Evolutionary conservation across 1,284 basidiomycete genomes (phyloP).

Genomic region (Blastosporella zonata): DNA sequence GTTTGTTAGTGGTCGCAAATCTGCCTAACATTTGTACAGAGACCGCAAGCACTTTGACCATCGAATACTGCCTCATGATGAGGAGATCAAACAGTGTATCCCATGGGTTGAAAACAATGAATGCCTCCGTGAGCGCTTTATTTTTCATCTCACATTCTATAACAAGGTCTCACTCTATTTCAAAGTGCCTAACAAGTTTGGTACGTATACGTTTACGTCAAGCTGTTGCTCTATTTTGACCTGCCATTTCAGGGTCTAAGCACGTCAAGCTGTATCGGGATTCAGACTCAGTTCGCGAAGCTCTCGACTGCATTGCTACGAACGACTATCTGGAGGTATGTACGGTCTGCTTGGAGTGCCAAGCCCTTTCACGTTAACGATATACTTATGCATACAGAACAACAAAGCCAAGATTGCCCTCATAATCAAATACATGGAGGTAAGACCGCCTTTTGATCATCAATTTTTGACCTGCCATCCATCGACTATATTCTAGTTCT

Average conservation of each 20-base stretch:
- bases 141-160: neutral
- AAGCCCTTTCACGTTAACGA: neutral
- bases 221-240: neutral
- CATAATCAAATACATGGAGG: slow-evolving; percentile 27
- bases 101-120: slow-evolving; percentile 9
- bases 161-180: neutral
- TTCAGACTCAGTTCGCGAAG: slow-evolving; percentile 11
- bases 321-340: slow-evolving; percentile 9
- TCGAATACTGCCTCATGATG: neutral
- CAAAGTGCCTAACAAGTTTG: neutral
- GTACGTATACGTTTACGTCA: neutral
- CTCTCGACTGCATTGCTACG: neutral
- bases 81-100: slow-evolving; percentile 4
- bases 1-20: neutral
- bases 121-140: slow-evolving; percentile 7
- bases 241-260: neutral
- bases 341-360: neutral
- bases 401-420: slow-evolving; percentile 14
- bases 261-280: slow-evolving; percentile 3
- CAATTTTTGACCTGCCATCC: neutral
- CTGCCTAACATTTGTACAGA: neutral
- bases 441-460: slow-evolving; percentile 12
- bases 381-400: slow-evolving; percentile 1
- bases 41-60: neutral
- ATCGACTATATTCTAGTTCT: slow-evolving; percentile 28